A percentile compares a stretch with the other conserved stretches of the same genome.
phyloP scores from a whole-genome alignment of 139 green algal genomes.

The Ettlia oleoabundans region DNA sequence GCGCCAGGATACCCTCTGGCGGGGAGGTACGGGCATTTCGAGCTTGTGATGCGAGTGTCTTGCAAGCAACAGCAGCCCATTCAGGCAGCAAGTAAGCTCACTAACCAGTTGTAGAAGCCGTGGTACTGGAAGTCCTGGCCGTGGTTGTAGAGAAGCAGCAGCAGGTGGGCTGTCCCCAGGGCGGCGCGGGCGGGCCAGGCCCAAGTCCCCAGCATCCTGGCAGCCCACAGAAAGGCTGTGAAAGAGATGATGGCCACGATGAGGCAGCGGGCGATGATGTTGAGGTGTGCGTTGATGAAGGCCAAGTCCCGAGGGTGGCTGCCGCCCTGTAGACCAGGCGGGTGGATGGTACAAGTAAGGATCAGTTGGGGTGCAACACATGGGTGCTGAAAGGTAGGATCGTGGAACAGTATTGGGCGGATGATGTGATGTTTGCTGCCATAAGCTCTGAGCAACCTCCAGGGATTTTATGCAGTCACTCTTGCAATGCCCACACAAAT shows the following conservation, averaged over 20 bases:
- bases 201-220: not conserved
- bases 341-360: not conserved
- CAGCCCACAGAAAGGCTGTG: not conserved
- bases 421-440: too few relatives aligned
- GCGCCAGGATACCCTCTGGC: too few relatives aligned
- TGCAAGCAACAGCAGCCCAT: too few relatives aligned
- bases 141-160: constrained; percentile 12
- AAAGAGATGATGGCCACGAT: not conserved
- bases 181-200: not conserved
- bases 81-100: not conserved
- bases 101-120: constrained; percentile 32
- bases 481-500: too few relatives aligned
- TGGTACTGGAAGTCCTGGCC: constrained; percentile 18
- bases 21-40: too few relatives aligned
- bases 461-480: too few relatives aligned
- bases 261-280: constrained; percentile 2
- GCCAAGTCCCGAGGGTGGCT: constrained; percentile 13
- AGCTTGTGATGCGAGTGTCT: too few relatives aligned
- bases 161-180: not conserved
- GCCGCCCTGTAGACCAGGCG: not conserved
- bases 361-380: too few relatives aligned
- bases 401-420: too few relatives aligned
- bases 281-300: constrained; percentile 27
- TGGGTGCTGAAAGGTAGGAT: too few relatives aligned
- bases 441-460: too few relatives aligned